Base-by-base conservation (phyloP, 2,329 filamentous ascomycete genomes). In the Nemania sp. region DNA sequence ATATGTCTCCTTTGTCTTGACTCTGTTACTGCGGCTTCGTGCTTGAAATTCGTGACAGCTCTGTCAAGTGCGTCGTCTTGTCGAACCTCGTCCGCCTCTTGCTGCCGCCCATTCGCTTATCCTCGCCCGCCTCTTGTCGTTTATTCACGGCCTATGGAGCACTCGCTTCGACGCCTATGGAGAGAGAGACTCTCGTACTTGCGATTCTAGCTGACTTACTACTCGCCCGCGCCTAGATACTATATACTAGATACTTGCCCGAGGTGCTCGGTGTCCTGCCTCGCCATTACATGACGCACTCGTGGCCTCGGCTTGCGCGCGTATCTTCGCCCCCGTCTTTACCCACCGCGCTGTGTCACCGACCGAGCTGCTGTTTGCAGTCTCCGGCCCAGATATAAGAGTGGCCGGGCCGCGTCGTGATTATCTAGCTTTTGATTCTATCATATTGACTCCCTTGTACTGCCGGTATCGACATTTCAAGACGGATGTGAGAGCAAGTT, bases 61-160 rank as follows among this genome's bases (percentile, higher is more conserved):
- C 23, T 39, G 33, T 49, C 46, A 40, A 48, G 49, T 58, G 56
- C 61, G 64, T 64, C 63, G 63, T 61, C 48, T 50, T 33, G 20
- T 3, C 59, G 52, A 56, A 60, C 36, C 40, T 26, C 19, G 45
- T 56, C 24, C 31, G n/a, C n/a, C n/a, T n/a, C n/a, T n/a, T n/a
- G n/a, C n/a, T n/a, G n/a, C n/a, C n/a, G n/a, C n/a, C n/a, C 53
- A 37, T 44, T 40, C 36, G 17, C 39, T 15, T 51, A 31, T 17
- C 36, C 22, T 28, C 43, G 31, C 42, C 36, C 44, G n/a, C 15
- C n/a, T 36, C 19, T 41, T 36, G 50, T 63, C 63, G 56, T 59
- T 54, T 59, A 60, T 59, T 45, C 44, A 53, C 53, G 60, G 59
- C 62, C 54, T 45, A 63, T 64, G 64, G 64, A 61, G 52, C 51